Base-by-base conservation (phyloP, 2,329 filamentous ascomycete genomes). In the Boeremia lycopersici region DNA sequence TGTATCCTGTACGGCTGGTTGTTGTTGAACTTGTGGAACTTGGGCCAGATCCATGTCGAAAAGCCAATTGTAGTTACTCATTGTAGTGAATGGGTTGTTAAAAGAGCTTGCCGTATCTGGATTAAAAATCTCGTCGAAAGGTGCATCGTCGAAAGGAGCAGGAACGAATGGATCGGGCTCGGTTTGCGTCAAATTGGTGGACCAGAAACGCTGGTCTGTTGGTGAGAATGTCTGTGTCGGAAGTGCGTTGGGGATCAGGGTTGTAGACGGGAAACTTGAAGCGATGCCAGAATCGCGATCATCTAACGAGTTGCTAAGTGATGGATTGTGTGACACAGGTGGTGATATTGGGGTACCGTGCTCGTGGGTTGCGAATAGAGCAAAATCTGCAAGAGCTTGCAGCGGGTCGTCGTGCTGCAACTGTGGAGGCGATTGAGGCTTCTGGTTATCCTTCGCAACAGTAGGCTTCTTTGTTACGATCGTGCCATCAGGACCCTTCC, bases 31-130 rank as follows among this genome's bases (percentile, higher is more conserved):
- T 35, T 58, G 56, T 19, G 56, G 60, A 12, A 57, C 48, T 25
- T 57, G 53, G 6, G 64, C 62, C 30, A 73, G 64, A 48, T 79
- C 75, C 51, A 82, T 68, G 39, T 84, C 80, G 61, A 87, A 87
- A 2, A 87, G 66, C 84, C 85, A 87, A 53, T 83, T 84, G 64
- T 87, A 87, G 51, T 87, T 85, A 57, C 78, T 78, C 55, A 84
- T 83, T 1, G 85, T 86, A 2, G 85, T 86, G 67, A 85, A 87
- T 5, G 85, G 85, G 73, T 86, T 85, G 49, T 87, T 87, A 66
- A 87, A 87, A 0, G 84, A 86, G 63, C 80, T 85, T 28, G 84
- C 84, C 46, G 84, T 87, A 63, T 87, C 84, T 39, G 84, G 79
- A 52, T 82, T 81, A 62, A 86, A 86, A 30, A 82, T 78, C 45